Evolutionary conservation across 1,139 yeast species (phyloP), one percentile per base, ranked within the genome.

Genomic region (Scheffersomyces cryptocercus): DNA sequence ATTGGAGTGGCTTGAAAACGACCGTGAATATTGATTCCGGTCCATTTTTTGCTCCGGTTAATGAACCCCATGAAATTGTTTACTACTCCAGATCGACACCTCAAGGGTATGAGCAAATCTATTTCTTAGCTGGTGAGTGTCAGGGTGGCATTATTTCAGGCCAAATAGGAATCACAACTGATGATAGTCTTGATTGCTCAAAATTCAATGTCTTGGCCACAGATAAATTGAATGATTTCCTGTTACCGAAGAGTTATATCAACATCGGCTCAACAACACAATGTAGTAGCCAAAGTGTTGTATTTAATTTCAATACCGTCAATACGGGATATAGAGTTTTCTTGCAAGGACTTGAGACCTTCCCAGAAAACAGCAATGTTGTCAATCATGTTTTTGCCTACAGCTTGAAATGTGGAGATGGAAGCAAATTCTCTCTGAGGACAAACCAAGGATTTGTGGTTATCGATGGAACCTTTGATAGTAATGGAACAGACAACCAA

Each of bases 71-170:
- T 10, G 45, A 48, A 32, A 43, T 53, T 29, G 45, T 57, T 16
- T 48, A 41, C 31, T 55, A 52, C 37, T 46, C 61, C n/a, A 47
- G 61, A 30, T 49, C 59, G 0, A 51, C 55, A 9, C 58, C 58
- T 9, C 51, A 51, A n/a, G 32, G 44, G 16, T 29, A 38, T 10
- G 58, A 54, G 28, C 61, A 56, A 31, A 39, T 54, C 5, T 51
- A 46, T 35, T 40, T 52, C 30, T 43, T 58, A 16, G 41, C 53
- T 5, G 59, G 55, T 2, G 38, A 34, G 3, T 58, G 62, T 40
- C 26, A 13, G 8, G 49, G 51, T 5, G 56, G 58, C 2, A 52
- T 54, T 14, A 12, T 34, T 2, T 40, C 47, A 4, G 61, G 61
- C 0, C 31, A 39, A 7, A 36, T 56, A 26, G 43, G 44, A 4